phyloP scores from a whole-genome alignment of 176 grass and related monocot species.

The Avena insularis region DNA sequence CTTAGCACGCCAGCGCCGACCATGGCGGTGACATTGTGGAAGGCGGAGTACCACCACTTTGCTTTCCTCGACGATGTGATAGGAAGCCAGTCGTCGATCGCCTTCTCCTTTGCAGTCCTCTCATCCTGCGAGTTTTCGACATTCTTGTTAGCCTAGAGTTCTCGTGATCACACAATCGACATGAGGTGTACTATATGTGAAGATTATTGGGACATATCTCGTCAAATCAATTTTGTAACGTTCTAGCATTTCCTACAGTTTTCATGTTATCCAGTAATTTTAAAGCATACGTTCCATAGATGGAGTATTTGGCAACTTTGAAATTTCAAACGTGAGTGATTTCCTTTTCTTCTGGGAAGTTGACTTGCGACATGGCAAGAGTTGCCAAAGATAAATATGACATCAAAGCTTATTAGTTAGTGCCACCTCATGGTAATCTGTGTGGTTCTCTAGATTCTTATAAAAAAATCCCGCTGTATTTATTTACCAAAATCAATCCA shows the following conservation, averaged over 20 bases:
- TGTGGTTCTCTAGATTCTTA: too few species aligned
- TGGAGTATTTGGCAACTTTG: background rate
- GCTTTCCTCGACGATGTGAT: conserved; percentile 89
- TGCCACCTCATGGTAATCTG: too few species aligned
- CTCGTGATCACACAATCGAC: background rate
- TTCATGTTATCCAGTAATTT: background rate
- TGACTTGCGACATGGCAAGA: conserved; percentile 25
- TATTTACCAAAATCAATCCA: too few species aligned
- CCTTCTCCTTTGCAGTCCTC: conserved; percentile 42
- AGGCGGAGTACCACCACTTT: conserved; percentile 96
- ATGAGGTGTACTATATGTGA: background rate
- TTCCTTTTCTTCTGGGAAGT: background rate
- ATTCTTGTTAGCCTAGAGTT: background rate
- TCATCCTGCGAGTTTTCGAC: background rate
- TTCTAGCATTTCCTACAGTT: background rate
- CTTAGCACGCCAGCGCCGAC: conserved; percentile 89
- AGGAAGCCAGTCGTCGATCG: conserved; percentile 76
- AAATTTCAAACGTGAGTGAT: background rate
- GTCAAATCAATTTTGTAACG: background rate
- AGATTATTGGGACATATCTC: background rate
- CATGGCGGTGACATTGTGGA: conserved; percentile 99
- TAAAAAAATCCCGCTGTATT: too few species aligned
- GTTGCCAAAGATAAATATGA: background rate
- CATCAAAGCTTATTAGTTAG: background rate
- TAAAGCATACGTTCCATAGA: background rate